Percentiles rank a stretch among this genome's conserved stretches.
These are phyloP conservation scores for Coniochaeta pulveracea DNA, from an alignment of 2,329 filamentous ascomycete species.

Conservation along the genomic window DNA sequence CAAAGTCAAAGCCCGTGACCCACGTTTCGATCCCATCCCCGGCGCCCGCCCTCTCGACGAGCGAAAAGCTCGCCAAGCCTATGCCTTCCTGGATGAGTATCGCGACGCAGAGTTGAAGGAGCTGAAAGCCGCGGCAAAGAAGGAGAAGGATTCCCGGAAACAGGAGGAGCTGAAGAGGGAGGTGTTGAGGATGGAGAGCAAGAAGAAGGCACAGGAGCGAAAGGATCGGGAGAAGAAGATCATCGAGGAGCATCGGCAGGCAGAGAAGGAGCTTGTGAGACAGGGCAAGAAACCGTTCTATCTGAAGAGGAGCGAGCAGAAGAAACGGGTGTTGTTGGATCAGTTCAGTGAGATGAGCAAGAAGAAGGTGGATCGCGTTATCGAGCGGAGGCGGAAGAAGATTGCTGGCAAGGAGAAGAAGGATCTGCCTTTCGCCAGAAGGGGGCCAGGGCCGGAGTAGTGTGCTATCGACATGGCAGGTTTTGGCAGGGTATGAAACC, in stretches of 20 bases:
- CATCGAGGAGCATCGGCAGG: constrained; percentile 61
- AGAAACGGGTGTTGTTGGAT: constrained; percentile 71
- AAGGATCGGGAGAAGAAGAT: constrained; percentile 62
- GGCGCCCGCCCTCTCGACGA: constrained; percentile 38
- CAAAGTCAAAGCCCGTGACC: constrained; percentile 60
- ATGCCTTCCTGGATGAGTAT: constrained; percentile 83
- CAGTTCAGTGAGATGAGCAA: constrained; percentile 76
- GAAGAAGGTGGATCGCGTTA: constrained; percentile 70
- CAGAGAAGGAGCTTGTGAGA: constrained; percentile 74
- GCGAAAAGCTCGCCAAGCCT: constrained; percentile 55
- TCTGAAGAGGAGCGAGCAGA: constrained; percentile 84
- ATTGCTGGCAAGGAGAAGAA: constrained; percentile 75
- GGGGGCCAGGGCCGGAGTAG: constrained; percentile 18
- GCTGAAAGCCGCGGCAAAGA: constrained; percentile 55
- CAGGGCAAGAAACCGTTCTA: constrained; percentile 91
- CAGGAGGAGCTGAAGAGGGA: constrained; percentile 62
- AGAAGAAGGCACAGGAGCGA: constrained; percentile 56
- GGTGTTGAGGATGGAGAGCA: constrained; percentile 69
- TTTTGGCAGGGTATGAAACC: too few species aligned
- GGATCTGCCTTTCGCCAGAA: constrained; percentile 48
- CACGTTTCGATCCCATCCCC: constrained; percentile 65
- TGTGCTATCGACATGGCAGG: too few species aligned
- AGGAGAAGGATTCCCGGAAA: constrained; percentile 49
- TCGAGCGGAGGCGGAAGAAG: constrained; percentile 88
- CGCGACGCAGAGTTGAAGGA: constrained; percentile 71